Evolutionary conservation across 768 basidiomycete species (phyloP), one percentile per base, ranked within the genome.

Genomic region (Tubosaeta brunneosetosa): DNA sequence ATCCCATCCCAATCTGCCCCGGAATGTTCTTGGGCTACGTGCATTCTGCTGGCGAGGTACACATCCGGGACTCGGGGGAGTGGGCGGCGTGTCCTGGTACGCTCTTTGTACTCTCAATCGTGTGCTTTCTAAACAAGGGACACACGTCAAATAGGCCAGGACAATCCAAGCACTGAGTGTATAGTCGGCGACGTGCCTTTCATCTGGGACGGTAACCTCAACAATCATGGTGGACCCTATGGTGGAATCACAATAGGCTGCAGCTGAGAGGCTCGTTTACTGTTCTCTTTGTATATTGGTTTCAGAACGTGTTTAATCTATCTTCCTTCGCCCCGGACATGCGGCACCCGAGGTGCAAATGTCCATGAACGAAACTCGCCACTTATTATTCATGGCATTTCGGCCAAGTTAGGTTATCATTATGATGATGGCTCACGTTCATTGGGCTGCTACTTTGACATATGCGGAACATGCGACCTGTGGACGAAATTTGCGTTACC

Each of bases 81-180:
- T 88, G 85, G 84, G 65, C 74, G 19, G 52, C 67, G 7, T 87
- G 85, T 55, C 75, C 82, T 6, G 80, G 82, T 74, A 34, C 27
- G 41, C 50, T 33, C 2, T 32, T 25, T 27, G 7, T 31, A 11
- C 14, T 1, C 16, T 50, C 6, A 7, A 12, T 12, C 10, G 3
- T 8, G 3, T 7, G 10, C 34, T 38, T 46, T 44, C 16, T 55
- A n/a, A 14, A 51, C 7, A 36, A 38, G 4, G 16, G 11, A 16
- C 22, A 16, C 10, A 2, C 11, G 13, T 47, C 16, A 3, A 49
- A 60, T n/a, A 64, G 63, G 84, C 4, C 77, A 85, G 52, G 86
- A 88, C 55, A 86, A 87, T 60, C 59, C 74, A 6, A 79, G 74
- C 54, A 55, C 43, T 3, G 62, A 74, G 51, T 63, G 56, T 36